These are phyloP conservation scores for Pyricularia grisea DNA, from an alignment of 2,329 filamentous ascomycete genomes.

Conservation along the genomic window DNA sequence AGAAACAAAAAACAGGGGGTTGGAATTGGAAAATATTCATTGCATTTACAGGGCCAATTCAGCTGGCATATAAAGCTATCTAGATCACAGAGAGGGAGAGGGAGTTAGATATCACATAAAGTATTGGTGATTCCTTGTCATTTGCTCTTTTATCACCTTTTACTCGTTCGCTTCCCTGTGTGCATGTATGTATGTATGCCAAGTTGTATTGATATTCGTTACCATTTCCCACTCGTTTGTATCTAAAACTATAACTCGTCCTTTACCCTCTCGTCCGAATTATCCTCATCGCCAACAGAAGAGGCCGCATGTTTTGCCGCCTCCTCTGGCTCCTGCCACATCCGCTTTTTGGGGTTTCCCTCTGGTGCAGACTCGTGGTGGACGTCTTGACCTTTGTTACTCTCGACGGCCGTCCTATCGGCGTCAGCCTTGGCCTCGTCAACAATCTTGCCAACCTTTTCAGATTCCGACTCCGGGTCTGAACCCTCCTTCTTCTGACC, in stretches of 20 bases:
- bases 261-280: conserved; percentile 8
- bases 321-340: conserved; percentile 40
- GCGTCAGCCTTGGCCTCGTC: conserved; percentile 19
- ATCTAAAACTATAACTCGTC: conserved; percentile 17
- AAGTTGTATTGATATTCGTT: background rate
- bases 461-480: conserved; percentile 32
- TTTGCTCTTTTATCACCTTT: background rate
- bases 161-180: background rate
- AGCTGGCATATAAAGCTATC: background rate
- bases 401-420: background rate
- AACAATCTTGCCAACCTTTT: conserved; percentile 46
- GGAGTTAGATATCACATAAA: background rate
- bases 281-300: background rate
- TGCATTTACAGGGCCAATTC: background rate
- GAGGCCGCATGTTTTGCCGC: conserved; percentile 10
- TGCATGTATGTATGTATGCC: background rate
- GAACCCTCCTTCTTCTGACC: conserved; percentile 16
- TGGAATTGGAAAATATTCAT: background rate
- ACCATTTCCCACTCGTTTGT: background rate
- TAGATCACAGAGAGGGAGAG: background rate
- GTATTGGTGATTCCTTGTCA: background rate
- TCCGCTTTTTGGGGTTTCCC: conserved; percentile 51
- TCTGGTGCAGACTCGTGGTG: conserved; percentile 13
- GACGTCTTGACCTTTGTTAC: conserved; percentile 21
- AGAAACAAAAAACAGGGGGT: background rate